Percentiles rank a stretch among this genome's conserved stretches.
Conservation (phyloP, 371 early-diverging fungal species). For the Choanephora cucurbitarum region DNA sequence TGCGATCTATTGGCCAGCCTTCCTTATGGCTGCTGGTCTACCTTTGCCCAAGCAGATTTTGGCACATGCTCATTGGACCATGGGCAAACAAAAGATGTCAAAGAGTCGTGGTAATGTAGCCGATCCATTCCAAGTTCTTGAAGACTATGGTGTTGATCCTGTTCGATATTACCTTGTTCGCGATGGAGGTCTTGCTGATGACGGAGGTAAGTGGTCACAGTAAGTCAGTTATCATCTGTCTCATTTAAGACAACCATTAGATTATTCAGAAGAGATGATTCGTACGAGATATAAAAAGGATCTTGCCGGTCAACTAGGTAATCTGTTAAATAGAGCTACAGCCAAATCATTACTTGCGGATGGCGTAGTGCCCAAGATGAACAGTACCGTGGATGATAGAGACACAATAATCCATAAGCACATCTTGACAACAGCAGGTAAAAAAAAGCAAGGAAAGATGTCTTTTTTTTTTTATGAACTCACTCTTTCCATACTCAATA, state of each 20-base stretch:
- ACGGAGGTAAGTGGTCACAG: constrained; percentile 64
- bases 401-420: constrained; percentile 43
- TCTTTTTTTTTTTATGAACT: background rate
- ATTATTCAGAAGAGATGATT: constrained; percentile 74
- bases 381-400: constrained; percentile 21
- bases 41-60: constrained; percentile 79
- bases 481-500: background rate
- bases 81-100: constrained; percentile 89
- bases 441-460: constrained; percentile 1
- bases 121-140: constrained; percentile 75
- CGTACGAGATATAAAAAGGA: constrained; percentile 73
- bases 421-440: constrained; percentile 49
- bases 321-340: constrained; percentile 74
- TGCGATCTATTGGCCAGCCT: constrained; percentile 95
- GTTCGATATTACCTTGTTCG: constrained; percentile 90
- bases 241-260: no score
- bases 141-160: constrained; percentile 80
- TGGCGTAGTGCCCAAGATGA: constrained; percentile 44
- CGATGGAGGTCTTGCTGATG: constrained; percentile 87
- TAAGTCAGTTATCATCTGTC: no score
- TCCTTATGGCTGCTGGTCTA: constrained; percentile 86
- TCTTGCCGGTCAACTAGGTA: constrained; percentile 87
- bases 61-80: constrained; percentile 95
- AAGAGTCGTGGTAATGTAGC: constrained; percentile 92
- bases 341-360: constrained; percentile 60